Conservation (phyloP, 306 rosid species). For the Vigna radiata region DNA sequence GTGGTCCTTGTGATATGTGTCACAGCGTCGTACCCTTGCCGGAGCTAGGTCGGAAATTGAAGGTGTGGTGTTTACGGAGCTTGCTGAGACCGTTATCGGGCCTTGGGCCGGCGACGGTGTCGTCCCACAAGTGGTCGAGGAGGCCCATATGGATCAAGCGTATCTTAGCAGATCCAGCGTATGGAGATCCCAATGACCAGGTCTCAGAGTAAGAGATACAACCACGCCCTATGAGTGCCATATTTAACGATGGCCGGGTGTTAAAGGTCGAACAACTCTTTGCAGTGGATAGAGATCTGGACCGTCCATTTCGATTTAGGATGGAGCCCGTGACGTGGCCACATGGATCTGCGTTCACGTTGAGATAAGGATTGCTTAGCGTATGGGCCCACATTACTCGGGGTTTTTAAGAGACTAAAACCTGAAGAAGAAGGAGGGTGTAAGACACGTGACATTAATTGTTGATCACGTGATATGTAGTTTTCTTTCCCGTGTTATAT, state of each 20-base stretch:
- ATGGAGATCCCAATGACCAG: constrained; percentile 33
- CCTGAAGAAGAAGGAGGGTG: constrained; percentile 7
- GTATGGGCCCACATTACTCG: constrained; percentile 49
- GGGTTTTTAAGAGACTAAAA: background rate
- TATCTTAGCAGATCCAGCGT: constrained; percentile 46
- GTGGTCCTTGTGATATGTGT: no score
- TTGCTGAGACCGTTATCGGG: constrained; percentile 93
- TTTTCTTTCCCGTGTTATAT: constrained; percentile 7
- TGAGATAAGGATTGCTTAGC: constrained; percentile 63
- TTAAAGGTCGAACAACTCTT: constrained; percentile 67
- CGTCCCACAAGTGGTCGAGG: constrained; percentile 99
- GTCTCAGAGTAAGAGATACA: constrained; percentile 28
- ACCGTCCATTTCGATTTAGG: constrained; percentile 36
- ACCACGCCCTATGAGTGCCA: background rate
- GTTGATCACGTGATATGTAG: constrained; percentile 55
- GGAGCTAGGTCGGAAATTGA: constrained; percentile 53
- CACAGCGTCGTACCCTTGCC: constrained; percentile 71
- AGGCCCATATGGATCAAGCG: constrained; percentile 68
- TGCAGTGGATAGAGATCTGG: constrained; percentile 26
- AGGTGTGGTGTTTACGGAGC: constrained; percentile 70
- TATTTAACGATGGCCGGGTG: constrained; percentile 57
- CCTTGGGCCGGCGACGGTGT: constrained; percentile 90
- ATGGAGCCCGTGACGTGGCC: constrained; percentile 51
- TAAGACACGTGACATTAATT: constrained; percentile 49
- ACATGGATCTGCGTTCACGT: constrained; percentile 51